A percentile compares a stretch with the other conserved stretches of the same genome.
These are phyloP conservation scores for Neurospora sp. DNA, from an alignment of 2,329 filamentous ascomycete genomes.

Conservation along the genomic window DNA sequence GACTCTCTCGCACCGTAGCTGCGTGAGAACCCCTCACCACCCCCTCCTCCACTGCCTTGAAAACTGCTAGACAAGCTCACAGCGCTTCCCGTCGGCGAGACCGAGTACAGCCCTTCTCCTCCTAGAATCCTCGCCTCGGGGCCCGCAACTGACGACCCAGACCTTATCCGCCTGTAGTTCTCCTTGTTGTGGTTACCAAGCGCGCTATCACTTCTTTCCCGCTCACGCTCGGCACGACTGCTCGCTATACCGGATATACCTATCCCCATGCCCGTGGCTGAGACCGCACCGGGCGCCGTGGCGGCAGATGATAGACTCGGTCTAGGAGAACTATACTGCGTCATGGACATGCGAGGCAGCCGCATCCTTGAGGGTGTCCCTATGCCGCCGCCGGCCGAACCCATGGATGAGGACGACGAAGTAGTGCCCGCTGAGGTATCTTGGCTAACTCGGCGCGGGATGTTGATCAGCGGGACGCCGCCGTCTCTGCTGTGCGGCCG, in stretches of 20 bases:
- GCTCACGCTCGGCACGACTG: slow-evolving; percentile 1
- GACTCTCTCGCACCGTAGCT: slow-evolving; percentile 1
- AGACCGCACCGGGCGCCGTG: slow-evolving; percentile 8
- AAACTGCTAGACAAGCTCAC: neutral
- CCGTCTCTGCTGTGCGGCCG: slow-evolving; percentile 24
- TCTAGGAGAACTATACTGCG: slow-evolving; percentile 14
- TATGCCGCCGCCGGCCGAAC: slow-evolving; percentile 3
- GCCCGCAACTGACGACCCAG: slow-evolving; percentile 14
- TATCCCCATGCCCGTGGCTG: neutral
- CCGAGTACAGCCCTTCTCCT: slow-evolving; percentile 1
- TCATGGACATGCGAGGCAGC: slow-evolving; percentile 20
- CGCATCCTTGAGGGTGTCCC: slow-evolving; percentile 14
- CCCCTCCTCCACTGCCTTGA: neutral
- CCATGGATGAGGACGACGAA: slow-evolving; percentile 8
- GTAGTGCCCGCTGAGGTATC: slow-evolving; percentile 15
- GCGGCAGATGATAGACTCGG: slow-evolving; percentile 16
- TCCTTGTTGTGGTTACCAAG: slow-evolving; percentile 15
- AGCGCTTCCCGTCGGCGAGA: slow-evolving; percentile 7
- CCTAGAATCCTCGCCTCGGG: neutral
- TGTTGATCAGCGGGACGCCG: slow-evolving; percentile 13
- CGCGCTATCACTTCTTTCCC: slow-evolving; percentile 10
- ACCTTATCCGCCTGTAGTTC: slow-evolving; percentile 15
- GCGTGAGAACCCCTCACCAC: neutral
- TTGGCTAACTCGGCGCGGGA: slow-evolving; percentile 23
- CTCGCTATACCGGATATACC: slow-evolving; percentile 2